Percentiles rank a stretch among this genome's conserved stretches.
Conservation (phyloP, 257 asterid genomes). For the Parsonsia alboflavescens region DNA sequence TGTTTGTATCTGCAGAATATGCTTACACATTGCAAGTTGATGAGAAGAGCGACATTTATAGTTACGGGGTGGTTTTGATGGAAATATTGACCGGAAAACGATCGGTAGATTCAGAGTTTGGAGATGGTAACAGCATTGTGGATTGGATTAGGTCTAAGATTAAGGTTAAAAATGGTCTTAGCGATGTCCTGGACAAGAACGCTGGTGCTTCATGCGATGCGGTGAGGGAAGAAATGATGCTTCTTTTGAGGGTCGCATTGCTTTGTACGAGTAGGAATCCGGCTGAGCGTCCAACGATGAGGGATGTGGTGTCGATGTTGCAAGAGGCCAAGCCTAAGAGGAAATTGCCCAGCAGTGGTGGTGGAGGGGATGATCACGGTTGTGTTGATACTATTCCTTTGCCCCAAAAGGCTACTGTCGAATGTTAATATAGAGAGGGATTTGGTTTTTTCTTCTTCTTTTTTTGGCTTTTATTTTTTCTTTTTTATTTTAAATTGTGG, state of each 20-base stretch:
- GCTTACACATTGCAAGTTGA: conserved; percentile 92
- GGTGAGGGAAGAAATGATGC: conserved; percentile 83
- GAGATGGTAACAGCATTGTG: conserved; percentile 82
- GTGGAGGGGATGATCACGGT: conserved; percentile 14
- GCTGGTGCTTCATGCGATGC: conserved; percentile 61
- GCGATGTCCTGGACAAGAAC: conserved; percentile 55
- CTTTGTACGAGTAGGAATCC: conserved; percentile 82
- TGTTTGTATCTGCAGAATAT: conserved; percentile 45
- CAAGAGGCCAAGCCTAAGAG: conserved; percentile 73
- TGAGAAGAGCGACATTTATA: conserved; percentile 92
- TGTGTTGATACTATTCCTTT: conserved; percentile 24
- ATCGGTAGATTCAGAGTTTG: conserved; percentile 75
- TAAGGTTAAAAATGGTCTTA: conserved; percentile 39
- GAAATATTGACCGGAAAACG: conserved; percentile 73
- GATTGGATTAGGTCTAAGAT: conserved; percentile 70
- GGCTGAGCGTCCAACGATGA: conserved; percentile 84
- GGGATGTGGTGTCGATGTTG: conserved; percentile 87
- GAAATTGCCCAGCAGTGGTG: conserved; percentile 36
- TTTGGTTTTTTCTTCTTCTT: not conserved
- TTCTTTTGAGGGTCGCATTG: conserved; percentile 73
- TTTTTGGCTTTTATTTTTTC: not conserved
- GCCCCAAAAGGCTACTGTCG: conserved; percentile 34
- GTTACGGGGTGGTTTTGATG: conserved; percentile 83
- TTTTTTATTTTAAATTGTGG: conserved; percentile 19
- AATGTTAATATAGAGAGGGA: conserved; percentile 38